Evolutionary conservation across 805 yeast genomes (phyloP).

Genomic region (Candida maltosa): DNA sequence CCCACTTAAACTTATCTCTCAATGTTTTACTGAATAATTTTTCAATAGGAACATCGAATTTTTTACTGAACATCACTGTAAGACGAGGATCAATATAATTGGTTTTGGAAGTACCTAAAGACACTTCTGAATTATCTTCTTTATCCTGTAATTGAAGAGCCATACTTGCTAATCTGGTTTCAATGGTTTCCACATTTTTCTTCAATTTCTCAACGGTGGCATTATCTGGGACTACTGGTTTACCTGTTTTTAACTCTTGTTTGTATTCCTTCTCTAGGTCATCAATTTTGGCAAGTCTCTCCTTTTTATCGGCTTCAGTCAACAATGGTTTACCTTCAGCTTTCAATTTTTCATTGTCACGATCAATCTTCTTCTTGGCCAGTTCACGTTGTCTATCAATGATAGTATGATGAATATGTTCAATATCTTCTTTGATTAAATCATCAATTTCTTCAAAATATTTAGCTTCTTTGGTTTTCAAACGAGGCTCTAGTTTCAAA

Average conservation of each 20-base stretch:
- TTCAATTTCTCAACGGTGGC: slow-evolving; percentile 67
- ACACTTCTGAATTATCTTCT: slow-evolving; percentile 91
- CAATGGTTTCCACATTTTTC: slow-evolving; percentile 67
- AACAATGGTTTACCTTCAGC: slow-evolving; percentile 54
- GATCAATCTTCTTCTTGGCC: slow-evolving; percentile 57
- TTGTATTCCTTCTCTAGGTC: slow-evolving; percentile 49
- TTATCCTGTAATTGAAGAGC: slow-evolving; percentile 80
- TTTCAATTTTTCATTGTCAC: slow-evolving; percentile 73
- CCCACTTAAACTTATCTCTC: slow-evolving; percentile 93
- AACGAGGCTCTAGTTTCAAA: slow-evolving; percentile 55
- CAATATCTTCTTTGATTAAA: slow-evolving; percentile 61
- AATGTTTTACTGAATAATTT: slow-evolving; percentile 87
- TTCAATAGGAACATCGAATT: slow-evolving; percentile 84
- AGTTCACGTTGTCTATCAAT: slow-evolving; percentile 66
- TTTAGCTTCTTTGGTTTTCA: slow-evolving; percentile 47
- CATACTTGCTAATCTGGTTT: slow-evolving; percentile 65
- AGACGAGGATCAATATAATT: slow-evolving; percentile 94
- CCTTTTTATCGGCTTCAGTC: slow-evolving; percentile 55
- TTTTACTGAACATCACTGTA: slow-evolving; percentile 84
- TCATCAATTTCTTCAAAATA: slow-evolving; percentile 70
- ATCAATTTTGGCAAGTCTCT: slow-evolving; percentile 53
- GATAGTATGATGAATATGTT: slow-evolving; percentile 53
- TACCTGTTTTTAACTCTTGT: slow-evolving; percentile 57
- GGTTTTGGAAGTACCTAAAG: slow-evolving; percentile 88
- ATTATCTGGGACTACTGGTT: slow-evolving; percentile 49